Evolutionary conservation across 495 filamentous ascomycete genomes (phyloP), one percentile per base, ranked within the genome.

Genomic region (Schizothecium vesticola): DNA sequence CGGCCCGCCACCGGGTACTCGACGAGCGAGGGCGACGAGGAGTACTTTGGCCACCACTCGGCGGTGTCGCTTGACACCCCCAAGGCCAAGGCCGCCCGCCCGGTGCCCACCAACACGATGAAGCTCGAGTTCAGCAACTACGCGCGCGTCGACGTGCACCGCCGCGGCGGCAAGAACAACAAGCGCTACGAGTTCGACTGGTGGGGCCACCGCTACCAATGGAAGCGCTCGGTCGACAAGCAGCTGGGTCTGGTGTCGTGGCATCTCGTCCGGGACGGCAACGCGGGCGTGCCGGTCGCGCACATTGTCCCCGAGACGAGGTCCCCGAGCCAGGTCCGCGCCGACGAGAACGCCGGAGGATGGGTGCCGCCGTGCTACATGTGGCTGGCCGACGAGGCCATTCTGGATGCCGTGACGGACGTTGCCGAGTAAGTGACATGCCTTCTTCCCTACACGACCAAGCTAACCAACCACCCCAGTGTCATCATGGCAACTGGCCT

Each of bases 81-180:
- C 60, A 74, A 72, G 67, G 26, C 66, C 25, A 74, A 73, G 67
- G 72, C 78, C 36, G 72, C 77, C 59, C 80, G 79, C 73, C 78
- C 84, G 79, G 68, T 81, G 66, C 82, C 82, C 51, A 89, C 86
- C 61, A 94, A 97, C 74, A 90, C 85, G 56, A 90, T 91, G 71
- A 90, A 92, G 76, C 85, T 99, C 36, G 94, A 98, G 73, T 99
- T 97, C 77, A 95, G 92, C 66, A 99, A 99, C 80, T 99, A 99
- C 75, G 95, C 95, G 11, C 93, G 95, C 74, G 88, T 97, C 29
- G 91, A 97, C 69, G 80, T 99, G 65, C 88, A 84, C 69, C 86
- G 92, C 43, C 85, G 87, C 57, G 91, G 92, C 11, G 79, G 85
- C 28, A 91, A 88, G 71, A 81, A 85, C 29, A 84, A 85, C 64